Percentiles rank a stretch among this genome's conserved stretches.
Evolutionary conservation across 441 rosid genomes (phyloP).

Genomic region (Gossypium schwendimanii): DNA sequence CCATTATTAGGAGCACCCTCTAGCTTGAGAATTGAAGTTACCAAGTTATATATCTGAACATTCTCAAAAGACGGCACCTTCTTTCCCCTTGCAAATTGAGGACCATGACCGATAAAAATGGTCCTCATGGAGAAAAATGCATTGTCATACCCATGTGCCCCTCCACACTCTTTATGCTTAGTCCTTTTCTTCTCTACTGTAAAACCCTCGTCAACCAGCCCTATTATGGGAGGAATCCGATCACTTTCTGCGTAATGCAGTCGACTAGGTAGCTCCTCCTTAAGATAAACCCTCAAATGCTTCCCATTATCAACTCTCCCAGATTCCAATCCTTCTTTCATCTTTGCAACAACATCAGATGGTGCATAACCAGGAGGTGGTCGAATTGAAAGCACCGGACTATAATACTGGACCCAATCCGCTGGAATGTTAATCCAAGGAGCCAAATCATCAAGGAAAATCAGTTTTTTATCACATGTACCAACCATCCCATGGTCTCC

Average conservation of each 20-base stretch:
- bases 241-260: conserved; percentile 62
- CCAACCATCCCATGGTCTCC: conserved; percentile 99
- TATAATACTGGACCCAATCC: conserved; percentile 61
- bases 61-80: conserved; percentile 91
- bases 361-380: conserved; percentile 41
- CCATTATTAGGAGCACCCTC: conserved; percentile 77
- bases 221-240: conserved; percentile 72
- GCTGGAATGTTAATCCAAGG: conserved; percentile 58
- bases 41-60: conserved; percentile 74
- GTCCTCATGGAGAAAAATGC: conserved; percentile 90
- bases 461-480: conserved; percentile 70
- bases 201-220: conserved; percentile 64
- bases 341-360: conserved; percentile 51
- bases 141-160: conserved; percentile 88
- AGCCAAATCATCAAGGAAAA: conserved; percentile 64
- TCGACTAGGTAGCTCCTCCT: conserved; percentile 81
- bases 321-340: conserved; percentile 64
- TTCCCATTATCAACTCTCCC: conserved; percentile 76
- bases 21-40: conserved; percentile 67
- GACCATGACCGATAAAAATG: conserved; percentile 88
- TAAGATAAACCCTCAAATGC: conserved; percentile 62
- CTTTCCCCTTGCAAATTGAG: conserved; percentile 58
- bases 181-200: conserved; percentile 61
- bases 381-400: conserved; percentile 64
- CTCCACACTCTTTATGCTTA: conserved; percentile 65